These are phyloP conservation scores for Aspergillus proliferans DNA, from an alignment of 2,329 filamentous ascomycete genomes.

Conservation along the genomic window DNA sequence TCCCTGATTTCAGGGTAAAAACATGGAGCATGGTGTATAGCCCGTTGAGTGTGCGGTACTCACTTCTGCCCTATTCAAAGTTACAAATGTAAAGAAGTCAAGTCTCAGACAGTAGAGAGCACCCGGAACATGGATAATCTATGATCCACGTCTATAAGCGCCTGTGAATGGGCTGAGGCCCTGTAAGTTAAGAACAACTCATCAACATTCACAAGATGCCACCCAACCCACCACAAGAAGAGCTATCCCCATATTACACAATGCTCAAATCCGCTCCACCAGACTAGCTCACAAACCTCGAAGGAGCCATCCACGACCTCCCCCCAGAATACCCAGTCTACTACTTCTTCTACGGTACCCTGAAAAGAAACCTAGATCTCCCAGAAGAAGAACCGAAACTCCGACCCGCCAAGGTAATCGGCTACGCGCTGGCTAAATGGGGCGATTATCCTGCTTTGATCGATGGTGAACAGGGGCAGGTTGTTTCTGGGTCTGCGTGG, in stretches of 20 bases:
- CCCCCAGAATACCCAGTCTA: constrained; percentile 8
- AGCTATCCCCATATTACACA: constrained; percentile 3
- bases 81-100: too few species aligned
- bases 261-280: constrained; percentile 7
- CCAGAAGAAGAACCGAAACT: constrained; percentile 7
- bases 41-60: too few species aligned
- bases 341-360: constrained; percentile 28
- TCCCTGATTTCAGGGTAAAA: too few species aligned
- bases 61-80: too few species aligned
- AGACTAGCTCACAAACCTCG: constrained; percentile 3
- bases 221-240: neutral
- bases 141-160: too few species aligned
- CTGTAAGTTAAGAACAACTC: too few species aligned
- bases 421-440: constrained; percentile 11
- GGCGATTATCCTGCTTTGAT: constrained; percentile 13
- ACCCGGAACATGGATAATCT: too few species aligned
- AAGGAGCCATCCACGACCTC: neutral
- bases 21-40: too few species aligned
- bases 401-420: constrained; percentile 7
- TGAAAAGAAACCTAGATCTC: constrained; percentile 10
- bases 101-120: too few species aligned
- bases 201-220: neutral
- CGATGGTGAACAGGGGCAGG: constrained; percentile 6
- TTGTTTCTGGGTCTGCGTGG: constrained; percentile 9
- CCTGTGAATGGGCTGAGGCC: too few species aligned